Evolutionary conservation across 2,329 filamentous ascomycete genomes (phyloP).

Genomic region (Cytospora paraplurivora): DNA sequence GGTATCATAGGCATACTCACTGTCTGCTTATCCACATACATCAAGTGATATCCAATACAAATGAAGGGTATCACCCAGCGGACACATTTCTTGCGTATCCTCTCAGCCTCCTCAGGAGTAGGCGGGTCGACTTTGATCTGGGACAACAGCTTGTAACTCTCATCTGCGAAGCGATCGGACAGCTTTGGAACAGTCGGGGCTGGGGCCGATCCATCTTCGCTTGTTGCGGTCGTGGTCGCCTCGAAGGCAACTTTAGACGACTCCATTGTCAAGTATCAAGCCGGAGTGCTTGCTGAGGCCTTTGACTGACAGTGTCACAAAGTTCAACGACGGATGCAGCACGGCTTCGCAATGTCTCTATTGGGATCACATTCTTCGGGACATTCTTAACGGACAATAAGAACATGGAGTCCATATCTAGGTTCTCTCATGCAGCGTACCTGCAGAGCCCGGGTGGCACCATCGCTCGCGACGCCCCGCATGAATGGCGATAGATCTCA

Average conservation of each 20-base stretch:
- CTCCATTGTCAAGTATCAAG: slow-evolving; percentile 1
- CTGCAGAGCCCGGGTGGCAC: neutral
- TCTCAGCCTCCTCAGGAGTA: slow-evolving; percentile 33
- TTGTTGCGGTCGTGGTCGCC: slow-evolving; percentile 7
- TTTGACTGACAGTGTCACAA: neutral
- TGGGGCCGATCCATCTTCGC: slow-evolving; percentile 1
- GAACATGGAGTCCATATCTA: neutral
- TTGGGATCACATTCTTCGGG: neutral
- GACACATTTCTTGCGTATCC: slow-evolving; percentile 40
- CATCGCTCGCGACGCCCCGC: slow-evolving; percentile 15
- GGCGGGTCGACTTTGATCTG: slow-evolving; percentile 42
- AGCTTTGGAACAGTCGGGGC: slow-evolving; percentile 34
- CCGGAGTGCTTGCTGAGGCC: neutral
- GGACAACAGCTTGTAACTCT: slow-evolving; percentile 46
- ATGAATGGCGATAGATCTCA: slow-evolving; percentile 3
- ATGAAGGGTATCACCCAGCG: slow-evolving; percentile 43
- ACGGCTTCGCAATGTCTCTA: neutral
- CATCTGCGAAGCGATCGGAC: slow-evolving; percentile 42
- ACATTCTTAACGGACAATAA: neutral
- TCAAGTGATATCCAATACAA: slow-evolving; percentile 43
- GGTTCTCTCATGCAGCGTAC: neutral
- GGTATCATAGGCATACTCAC: neutral
- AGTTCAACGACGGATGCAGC: neutral
- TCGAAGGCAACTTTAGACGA: slow-evolving; percentile 2
- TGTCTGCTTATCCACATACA: slow-evolving; percentile 40